These are phyloP conservation scores for Climacium dendroides DNA, from an alignment of 225 moss, liverwort and hornwort genomes.

Conservation along the genomic window DNA sequence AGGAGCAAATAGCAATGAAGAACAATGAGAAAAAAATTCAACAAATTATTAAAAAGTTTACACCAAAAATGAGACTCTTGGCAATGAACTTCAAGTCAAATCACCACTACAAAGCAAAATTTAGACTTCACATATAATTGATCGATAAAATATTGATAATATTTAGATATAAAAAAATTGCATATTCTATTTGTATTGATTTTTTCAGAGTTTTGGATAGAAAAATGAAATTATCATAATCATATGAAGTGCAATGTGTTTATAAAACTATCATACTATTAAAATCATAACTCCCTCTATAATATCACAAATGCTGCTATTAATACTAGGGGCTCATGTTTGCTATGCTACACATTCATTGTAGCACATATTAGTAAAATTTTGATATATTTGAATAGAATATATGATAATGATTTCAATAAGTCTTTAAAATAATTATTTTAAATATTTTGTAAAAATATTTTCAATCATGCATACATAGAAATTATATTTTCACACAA, in stretches of 20 bases:
- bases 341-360: no score
- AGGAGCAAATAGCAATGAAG: neutral
- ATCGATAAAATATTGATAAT: neutral
- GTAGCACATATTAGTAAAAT: no score
- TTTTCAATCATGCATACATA: no score
- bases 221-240: neutral
- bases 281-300: no score
- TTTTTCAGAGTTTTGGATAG: fast-evolving
- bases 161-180: fast-evolving
- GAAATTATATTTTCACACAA: no score
- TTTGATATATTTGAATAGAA: no score
- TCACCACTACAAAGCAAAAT: neutral
- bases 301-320: no score
- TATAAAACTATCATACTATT: no score
- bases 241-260: neutral
- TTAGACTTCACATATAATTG: neutral
- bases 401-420: no score
- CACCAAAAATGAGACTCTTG: neutral
- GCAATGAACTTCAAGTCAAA: neutral
- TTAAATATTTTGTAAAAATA: no score
- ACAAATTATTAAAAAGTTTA: neutral
- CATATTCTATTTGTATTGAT: fast-evolving
- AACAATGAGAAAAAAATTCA: neutral
- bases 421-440: no score
- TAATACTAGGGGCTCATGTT: no score